Base-by-base conservation (phyloP, 345 rosid species). In the Heritiera littoralis region DNA sequence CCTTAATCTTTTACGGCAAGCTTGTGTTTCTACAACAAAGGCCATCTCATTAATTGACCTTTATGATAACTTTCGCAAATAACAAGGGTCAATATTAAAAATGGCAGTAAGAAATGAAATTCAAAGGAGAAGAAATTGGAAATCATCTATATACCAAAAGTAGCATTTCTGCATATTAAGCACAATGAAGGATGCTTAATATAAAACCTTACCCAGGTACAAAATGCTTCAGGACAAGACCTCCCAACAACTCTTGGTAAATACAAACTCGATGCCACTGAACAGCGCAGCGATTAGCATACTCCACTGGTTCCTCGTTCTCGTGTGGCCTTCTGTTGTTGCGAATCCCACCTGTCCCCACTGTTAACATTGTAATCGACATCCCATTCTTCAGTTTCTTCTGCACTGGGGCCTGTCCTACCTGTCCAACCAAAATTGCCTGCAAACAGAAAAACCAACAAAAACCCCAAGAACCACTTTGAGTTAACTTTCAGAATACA, bases 221-320 rank as follows among this genome's bases (percentile, higher is more conserved):
- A 85, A 85, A 85, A 78, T 89, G 80, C 83, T 90, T 91, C 88
- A 90, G 82, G 74, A 85, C 92, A 77, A 85, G 63, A 20, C 63
- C 85, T 20, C 92, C 98, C 80, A 96, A 68, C 1, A 81, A 78
- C 69, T 87, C 88, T 5, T 87, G 90, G 85, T 94, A 94, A 76
- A 96, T 88, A 1, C 90, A 81, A 59, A 96, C 93, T 18, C 98
- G 97, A 71, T 96, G 99, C 98, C 99, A 96, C 87, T 94, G 99
- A 79, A 96, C 90, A 2, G 86, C 69, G 68, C 87, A 79, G 0
- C 92, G 80, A 80, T 87, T 92, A 2, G 97, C 97, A 85, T 88
- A 91, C 67, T 91, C 97, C 45, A 75, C 85, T 0, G 97, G 98
- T 3, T 91, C 92, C 85, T 92, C 98, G 65, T 88, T 89, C 75